phyloP scores from a whole-genome alignment of 768 basidiomycete genomes.

The Pulveroboletus ravenelii region DNA sequence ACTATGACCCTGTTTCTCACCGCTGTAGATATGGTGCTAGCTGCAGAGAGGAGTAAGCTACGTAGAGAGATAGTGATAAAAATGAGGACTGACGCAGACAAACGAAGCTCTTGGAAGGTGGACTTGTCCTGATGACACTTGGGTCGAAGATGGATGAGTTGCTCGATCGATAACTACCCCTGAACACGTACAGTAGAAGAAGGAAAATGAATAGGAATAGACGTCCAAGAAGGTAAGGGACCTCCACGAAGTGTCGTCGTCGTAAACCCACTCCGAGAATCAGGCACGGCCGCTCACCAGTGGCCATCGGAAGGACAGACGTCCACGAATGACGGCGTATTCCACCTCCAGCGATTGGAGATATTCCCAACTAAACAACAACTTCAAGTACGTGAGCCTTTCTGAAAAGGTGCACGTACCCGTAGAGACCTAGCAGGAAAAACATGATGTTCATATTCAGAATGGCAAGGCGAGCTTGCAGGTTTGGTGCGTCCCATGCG shows the following conservation, averaged over 20 bases:
- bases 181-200: slow-evolving; percentile 12
- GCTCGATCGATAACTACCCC: neutral
- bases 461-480: neutral
- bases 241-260: slow-evolving; percentile 1
- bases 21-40: neutral
- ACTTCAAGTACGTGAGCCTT: neutral
- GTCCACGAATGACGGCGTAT: slow-evolving; percentile 20
- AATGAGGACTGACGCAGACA: slow-evolving; percentile 20
- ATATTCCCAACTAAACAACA: slow-evolving; percentile 23
- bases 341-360: slow-evolving; percentile 18
- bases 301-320: slow-evolving; percentile 23
- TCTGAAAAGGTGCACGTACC: slow-evolving; percentile 7
- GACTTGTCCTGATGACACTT: slow-evolving; percentile 4
- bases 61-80: neutral
- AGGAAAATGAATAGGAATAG: slow-evolving; percentile 13
- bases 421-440: slow-evolving; percentile 21
- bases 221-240: slow-evolving; percentile 26
- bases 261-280: neutral
- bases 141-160: neutral
- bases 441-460: slow-evolving; percentile 8
- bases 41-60: slow-evolving; percentile 9
- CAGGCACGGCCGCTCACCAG: slow-evolving; percentile 13
- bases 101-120: neutral
- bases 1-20: slow-evolving; percentile 9
- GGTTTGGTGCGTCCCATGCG: slow-evolving; percentile 12